These are phyloP conservation scores for Aspergillus tubingensis DNA, from an alignment of 2,329 filamentous ascomycete species.

Conservation along the genomic window DNA sequence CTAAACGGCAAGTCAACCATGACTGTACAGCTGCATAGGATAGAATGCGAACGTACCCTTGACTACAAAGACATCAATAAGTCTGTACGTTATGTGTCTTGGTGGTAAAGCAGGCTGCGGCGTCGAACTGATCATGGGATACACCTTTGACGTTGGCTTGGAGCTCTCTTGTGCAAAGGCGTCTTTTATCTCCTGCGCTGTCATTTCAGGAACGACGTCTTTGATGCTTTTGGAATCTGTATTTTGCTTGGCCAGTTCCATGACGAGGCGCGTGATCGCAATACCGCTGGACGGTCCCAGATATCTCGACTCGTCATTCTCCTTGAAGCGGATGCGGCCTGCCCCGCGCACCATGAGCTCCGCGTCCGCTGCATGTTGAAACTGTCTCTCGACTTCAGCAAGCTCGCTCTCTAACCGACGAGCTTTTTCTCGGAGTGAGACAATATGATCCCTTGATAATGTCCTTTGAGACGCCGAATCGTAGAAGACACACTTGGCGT, in stretches of 20 bases:
- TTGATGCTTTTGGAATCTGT: constrained; percentile 89
- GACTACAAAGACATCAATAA: constrained; percentile 82
- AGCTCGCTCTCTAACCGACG: constrained; percentile 80
- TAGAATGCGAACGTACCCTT: constrained; percentile 61
- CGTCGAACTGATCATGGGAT: constrained; percentile 83
- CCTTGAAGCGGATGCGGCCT: constrained; percentile 79
- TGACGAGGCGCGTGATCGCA: constrained; percentile 88
- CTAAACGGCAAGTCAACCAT: constrained; percentile 50
- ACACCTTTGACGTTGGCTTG: constrained; percentile 74
- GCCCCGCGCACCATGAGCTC: constrained; percentile 87
- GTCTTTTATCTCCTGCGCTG: constrained; percentile 67
- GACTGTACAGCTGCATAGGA: background rate
- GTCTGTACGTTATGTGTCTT: constrained; percentile 70
- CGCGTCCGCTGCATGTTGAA: constrained; percentile 67
- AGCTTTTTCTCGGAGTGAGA: constrained; percentile 85
- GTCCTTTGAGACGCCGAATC: constrained; percentile 84
- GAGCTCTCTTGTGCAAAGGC: constrained; percentile 66
- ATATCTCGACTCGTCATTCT: constrained; percentile 85
- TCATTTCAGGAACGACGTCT: constrained; percentile 80
- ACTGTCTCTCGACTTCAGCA: constrained; percentile 74
- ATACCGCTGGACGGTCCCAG: constrained; percentile 93
- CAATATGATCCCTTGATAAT: constrained; percentile 88
- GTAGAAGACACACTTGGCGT: constrained; percentile 91
- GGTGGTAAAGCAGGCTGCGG: constrained; percentile 76
- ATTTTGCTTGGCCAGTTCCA: constrained; percentile 94